A percentile compares a stretch with the other conserved stretches of the same genome.
These are phyloP conservation scores for Dryadomyces sulphureus DNA, from an alignment of 2,329 filamentous ascomycete species.

Conservation along the genomic window DNA sequence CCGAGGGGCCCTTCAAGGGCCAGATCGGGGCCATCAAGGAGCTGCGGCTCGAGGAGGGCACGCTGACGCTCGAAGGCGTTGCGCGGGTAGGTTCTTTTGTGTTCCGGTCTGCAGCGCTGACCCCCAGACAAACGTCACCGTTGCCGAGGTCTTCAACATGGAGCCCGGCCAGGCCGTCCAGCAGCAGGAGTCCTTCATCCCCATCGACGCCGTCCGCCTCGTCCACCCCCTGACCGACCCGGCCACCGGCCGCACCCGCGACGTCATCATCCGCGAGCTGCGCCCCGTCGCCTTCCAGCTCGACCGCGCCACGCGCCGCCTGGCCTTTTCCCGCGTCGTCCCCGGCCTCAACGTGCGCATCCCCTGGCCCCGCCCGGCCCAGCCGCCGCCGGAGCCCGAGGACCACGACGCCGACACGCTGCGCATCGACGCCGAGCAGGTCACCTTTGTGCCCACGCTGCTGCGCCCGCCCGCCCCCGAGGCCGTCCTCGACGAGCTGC, in stretches of 20 bases:
- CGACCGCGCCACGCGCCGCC: slow-evolving; percentile 33
- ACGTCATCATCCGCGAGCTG: slow-evolving; percentile 65
- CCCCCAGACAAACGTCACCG: slow-evolving; percentile 21
- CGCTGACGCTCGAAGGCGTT: slow-evolving; percentile 44
- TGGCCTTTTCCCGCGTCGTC: slow-evolving; percentile 43
- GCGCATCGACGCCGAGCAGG: slow-evolving; percentile 58
- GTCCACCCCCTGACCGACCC: slow-evolving; percentile 61
- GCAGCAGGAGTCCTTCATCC: slow-evolving; percentile 39
- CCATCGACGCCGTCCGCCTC: slow-evolving; percentile 62
- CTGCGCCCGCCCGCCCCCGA: slow-evolving; percentile 64
- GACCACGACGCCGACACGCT: slow-evolving; percentile 56
- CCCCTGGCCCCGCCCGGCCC: slow-evolving; percentile 50
- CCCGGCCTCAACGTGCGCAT: slow-evolving; percentile 58
- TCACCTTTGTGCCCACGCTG: slow-evolving; percentile 66
- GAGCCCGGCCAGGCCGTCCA: slow-evolving; percentile 24
- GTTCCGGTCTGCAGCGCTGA: background rate
- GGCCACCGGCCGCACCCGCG: slow-evolving; percentile 47
- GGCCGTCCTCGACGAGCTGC: slow-evolving; percentile 69
- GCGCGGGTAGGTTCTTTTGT: slow-evolving; percentile 40
- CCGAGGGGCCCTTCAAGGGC: slow-evolving; percentile 65
- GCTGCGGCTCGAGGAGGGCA: slow-evolving; percentile 39
- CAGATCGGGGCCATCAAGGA: slow-evolving; percentile 61
- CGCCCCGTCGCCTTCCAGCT: slow-evolving; percentile 33
- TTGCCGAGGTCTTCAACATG: slow-evolving; percentile 24
- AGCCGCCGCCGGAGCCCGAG: slow-evolving; percentile 29